Conservation (phyloP, 805 yeast genomes). For the Schwanniomyces pseudopolymorphus region DNA sequence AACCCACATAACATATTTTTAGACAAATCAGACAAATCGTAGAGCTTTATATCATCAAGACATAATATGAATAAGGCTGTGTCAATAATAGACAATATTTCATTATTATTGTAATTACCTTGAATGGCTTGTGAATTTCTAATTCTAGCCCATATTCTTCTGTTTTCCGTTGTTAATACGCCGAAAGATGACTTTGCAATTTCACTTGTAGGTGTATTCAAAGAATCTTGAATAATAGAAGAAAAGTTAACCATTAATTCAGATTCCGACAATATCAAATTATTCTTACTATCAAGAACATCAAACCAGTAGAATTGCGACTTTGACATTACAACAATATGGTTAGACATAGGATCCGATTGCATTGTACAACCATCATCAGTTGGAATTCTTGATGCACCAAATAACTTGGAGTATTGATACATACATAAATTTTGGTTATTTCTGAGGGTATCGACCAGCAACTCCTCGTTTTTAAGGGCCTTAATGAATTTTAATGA, state of each 20-base stretch:
- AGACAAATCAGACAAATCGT: slow-evolving; percentile 62
- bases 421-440: slow-evolving; percentile 80
- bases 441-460: slow-evolving; percentile 66
- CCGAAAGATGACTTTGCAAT: slow-evolving; percentile 81
- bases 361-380: slow-evolving; percentile 80
- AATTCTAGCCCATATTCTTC: slow-evolving; percentile 82
- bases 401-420: slow-evolving; percentile 84
- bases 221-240: slow-evolving; percentile 74
- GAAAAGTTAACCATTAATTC: slow-evolving; percentile 75
- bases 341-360: slow-evolving; percentile 71
- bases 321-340: slow-evolving; percentile 76
- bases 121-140: slow-evolving; percentile 48
- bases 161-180: slow-evolving; percentile 83
- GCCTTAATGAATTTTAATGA: slow-evolving; percentile 80
- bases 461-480: slow-evolving; percentile 68
- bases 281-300: slow-evolving; percentile 72
- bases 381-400: slow-evolving; percentile 85
- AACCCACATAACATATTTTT: slow-evolving; percentile 88
- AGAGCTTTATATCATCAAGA: slow-evolving; percentile 72
- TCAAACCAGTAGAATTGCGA: slow-evolving; percentile 96
- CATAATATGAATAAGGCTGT: slow-evolving; percentile 81
- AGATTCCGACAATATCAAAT: slow-evolving; percentile 69
- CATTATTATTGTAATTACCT: slow-evolving; percentile 56
- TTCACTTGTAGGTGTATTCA: slow-evolving; percentile 50
- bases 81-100: slow-evolving; percentile 74